Percentiles rank a stretch among this genome's conserved stretches.
These are phyloP conservation scores for Zea mays DNA, from an alignment of 176 grass and related monocot species.

Conservation along the genomic window Zm-B73-REFERENCE-NAM-5.0 NC_050100.1:7270501-7271000, in stretches of 20 bases:
- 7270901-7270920: not conserved
- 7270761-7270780: not conserved
- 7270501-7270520: conserved; percentile 9
- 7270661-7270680: not conserved
- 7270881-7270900: not conserved
- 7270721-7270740: conserved; percentile 16
- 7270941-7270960: conserved; percentile 15
- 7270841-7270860: not conserved
- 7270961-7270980: conserved; percentile 21
- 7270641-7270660: not conserved
- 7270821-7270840: not conserved
- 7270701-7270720: not conserved
- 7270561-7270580: not conserved
- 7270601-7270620: not conserved
- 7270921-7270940: conserved; percentile 2
- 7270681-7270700: not conserved
- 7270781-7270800: not conserved
- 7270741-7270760: not conserved
- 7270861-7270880: not conserved
- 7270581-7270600: conserved; percentile 6
- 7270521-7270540: conserved; percentile 25
- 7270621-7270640: not conserved
- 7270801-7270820: not conserved
- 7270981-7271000: conserved; percentile 21
- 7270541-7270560: not conserved